These are phyloP conservation scores for Podosphaera xanthii DNA, from an alignment of 2,329 filamentous ascomycete genomes.

Conservation along the genomic window DNA sequence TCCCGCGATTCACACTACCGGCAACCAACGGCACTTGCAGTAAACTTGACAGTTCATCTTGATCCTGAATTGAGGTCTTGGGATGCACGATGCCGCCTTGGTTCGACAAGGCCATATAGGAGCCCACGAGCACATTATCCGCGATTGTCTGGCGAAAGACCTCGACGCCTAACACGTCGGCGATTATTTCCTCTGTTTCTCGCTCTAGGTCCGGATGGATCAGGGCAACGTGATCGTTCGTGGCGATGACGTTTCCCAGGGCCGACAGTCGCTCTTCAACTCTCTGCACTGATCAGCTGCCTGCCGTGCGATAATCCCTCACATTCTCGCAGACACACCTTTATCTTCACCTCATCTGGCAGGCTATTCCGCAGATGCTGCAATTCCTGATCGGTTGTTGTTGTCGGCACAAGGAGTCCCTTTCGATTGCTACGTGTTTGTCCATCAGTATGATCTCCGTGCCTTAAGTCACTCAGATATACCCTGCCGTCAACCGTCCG, in stretches of 20 bases:
- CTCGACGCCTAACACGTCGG: constrained; percentile 75
- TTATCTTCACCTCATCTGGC: constrained; percentile 77
- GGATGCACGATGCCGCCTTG: constrained; percentile 92
- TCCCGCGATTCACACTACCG: constrained; percentile 80
- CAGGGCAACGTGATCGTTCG: constrained; percentile 90
- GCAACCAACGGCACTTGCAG: constrained; percentile 91
- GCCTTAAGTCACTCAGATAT: constrained; percentile 15
- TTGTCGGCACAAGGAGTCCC: constrained; percentile 85
- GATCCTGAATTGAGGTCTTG: constrained; percentile 90
- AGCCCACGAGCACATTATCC: constrained; percentile 88
- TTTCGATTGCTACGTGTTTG: constrained; percentile 52
- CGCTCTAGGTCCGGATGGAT: constrained; percentile 92
- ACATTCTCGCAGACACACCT: constrained; percentile 9
- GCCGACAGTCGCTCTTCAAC: constrained; percentile 95
- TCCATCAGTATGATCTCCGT: constrained; percentile 4
- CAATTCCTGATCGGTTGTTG: constrained; percentile 91
- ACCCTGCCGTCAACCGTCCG: constrained; percentile 82
- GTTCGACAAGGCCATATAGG: constrained; percentile 91
- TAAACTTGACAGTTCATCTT: constrained; percentile 85
- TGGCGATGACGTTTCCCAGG: constrained; percentile 88
- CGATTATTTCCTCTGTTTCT: constrained; percentile 96
- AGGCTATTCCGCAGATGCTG: constrained; percentile 91
- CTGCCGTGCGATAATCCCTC: neutral
- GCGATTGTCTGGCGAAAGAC: constrained; percentile 88
- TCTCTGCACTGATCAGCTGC: constrained; percentile 26